Percentiles rank a stretch among this genome's conserved stretches.
These are phyloP conservation scores for Penicillium sp. DNA, from an alignment of 2,329 filamentous ascomycete species.

Conservation along the genomic window DNA sequence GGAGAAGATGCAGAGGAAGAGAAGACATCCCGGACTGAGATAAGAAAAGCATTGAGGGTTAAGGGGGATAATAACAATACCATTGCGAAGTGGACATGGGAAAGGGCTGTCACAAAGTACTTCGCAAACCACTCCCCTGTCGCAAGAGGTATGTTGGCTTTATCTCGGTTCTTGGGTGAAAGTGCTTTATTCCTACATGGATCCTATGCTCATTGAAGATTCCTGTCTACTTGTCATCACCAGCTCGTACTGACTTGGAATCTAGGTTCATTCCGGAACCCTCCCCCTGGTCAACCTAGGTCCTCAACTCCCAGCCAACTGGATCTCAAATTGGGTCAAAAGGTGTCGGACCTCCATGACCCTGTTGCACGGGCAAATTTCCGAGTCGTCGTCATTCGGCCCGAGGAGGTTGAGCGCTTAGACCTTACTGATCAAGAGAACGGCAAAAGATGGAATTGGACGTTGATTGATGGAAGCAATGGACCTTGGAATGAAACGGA, in stretches of 20 bases:
- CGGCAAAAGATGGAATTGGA: slow-evolving; percentile 65
- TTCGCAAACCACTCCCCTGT: slow-evolving; percentile 84
- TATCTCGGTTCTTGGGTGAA: background rate
- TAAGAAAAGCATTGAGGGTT: slow-evolving; percentile 55
- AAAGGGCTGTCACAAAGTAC: slow-evolving; percentile 74
- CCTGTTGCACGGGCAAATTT: slow-evolving; percentile 69
- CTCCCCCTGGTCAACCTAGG: slow-evolving; percentile 64
- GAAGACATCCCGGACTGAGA: slow-evolving; percentile 50
- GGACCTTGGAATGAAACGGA: slow-evolving; percentile 65
- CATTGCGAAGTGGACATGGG: slow-evolving; percentile 66
- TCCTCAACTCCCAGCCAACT: slow-evolving; percentile 48
- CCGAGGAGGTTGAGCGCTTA: slow-evolving; percentile 72
- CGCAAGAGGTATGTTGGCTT: slow-evolving; percentile 61
- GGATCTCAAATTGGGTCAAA: slow-evolving; percentile 55
- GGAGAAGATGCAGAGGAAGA: slow-evolving; percentile 53
- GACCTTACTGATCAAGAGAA: slow-evolving; percentile 67
- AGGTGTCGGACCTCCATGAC: slow-evolving; percentile 70
- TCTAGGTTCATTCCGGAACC: slow-evolving; percentile 67
- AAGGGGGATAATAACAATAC: slow-evolving; percentile 32
- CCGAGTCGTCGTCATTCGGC: slow-evolving; percentile 79
- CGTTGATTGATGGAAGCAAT: slow-evolving; percentile 47
- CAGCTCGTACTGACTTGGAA: slow-evolving; percentile 3
- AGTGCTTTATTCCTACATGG: background rate
- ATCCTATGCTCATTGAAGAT: background rate
- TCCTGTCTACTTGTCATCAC: background rate